Percentiles rank a stretch among this genome's conserved stretches.
Conservation (phyloP, 176 grass and related monocot species). For the Eleusine coracana region DNA sequence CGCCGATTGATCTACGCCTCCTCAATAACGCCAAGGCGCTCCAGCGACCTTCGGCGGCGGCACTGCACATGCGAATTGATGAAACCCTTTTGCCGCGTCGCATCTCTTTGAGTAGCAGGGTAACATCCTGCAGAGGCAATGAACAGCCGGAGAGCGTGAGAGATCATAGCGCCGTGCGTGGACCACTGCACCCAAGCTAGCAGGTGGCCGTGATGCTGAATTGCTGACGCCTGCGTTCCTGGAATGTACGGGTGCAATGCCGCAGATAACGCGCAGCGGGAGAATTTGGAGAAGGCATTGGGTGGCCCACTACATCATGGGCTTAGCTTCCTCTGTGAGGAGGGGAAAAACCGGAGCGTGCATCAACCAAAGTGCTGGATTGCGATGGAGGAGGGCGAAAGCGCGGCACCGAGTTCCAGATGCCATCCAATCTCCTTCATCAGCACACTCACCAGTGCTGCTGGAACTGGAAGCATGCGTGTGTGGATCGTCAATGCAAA, state of each 20-base stretch:
- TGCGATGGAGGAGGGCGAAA: neutral
- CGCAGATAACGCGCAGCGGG: neutral
- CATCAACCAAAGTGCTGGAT: neutral
- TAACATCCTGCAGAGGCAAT: neutral
- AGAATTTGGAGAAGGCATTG: neutral
- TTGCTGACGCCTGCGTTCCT: neutral
- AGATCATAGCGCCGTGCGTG: neutral
- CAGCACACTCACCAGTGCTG: neutral
- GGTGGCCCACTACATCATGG: neutral
- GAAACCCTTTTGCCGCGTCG: too few relatives aligned
- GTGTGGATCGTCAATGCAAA: neutral
- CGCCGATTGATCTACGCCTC: neutral
- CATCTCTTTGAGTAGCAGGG: neutral
- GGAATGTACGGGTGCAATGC: neutral
- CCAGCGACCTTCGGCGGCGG: neutral
- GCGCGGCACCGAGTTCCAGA: neutral
- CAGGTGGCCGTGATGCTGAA: neutral
- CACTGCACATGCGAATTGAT: neutral
- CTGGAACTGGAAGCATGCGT: neutral
- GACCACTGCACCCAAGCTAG: neutral
- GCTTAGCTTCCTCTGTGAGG: neutral
- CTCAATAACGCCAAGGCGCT: neutral
- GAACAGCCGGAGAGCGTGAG: neutral
- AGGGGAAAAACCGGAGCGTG: neutral
- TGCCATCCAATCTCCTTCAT: neutral